Evolutionary conservation across 306 rosid genomes (phyloP).

Genomic region (Sechiopsis laciniata): DNA sequence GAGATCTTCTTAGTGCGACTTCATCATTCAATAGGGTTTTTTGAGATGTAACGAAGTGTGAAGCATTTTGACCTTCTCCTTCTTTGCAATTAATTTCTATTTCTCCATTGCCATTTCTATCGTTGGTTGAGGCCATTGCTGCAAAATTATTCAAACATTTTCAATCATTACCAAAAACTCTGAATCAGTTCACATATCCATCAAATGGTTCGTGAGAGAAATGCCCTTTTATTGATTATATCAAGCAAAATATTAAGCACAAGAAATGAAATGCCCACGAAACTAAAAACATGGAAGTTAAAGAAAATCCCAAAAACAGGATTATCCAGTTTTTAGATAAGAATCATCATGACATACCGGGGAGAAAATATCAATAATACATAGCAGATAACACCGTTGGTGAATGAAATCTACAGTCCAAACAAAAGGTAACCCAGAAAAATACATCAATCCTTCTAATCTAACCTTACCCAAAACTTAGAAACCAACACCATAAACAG

Average conservation of each 20-base stretch:
- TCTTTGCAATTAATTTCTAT: conserved; percentile 39
- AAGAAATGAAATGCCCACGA: too few relatives aligned
- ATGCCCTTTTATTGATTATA: background rate
- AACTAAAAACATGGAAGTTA: background rate
- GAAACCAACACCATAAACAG: background rate
- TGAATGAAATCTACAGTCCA: background rate
- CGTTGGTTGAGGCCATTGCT: conserved; percentile 49
- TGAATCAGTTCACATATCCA: conserved; percentile 10
- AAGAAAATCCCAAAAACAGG: background rate
- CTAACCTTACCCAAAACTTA: background rate
- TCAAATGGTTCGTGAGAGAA: background rate
- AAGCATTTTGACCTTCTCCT: conserved; percentile 36
- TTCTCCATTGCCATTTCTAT: conserved; percentile 44
- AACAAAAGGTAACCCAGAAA: background rate
- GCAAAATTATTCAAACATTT: background rate
- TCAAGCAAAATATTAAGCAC: too few relatives aligned
- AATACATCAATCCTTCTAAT: background rate
- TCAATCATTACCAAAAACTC: conserved; percentile 24
- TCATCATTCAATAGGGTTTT: conserved; percentile 35
- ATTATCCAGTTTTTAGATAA: background rate
- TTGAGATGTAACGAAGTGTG: conserved; percentile 36
- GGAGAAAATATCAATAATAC: background rate
- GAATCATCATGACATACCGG: background rate
- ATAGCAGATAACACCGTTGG: background rate
- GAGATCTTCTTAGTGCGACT: conserved; percentile 38